Percentiles rank a stretch among this genome's conserved stretches.
Conservation (phyloP, 2,329 filamentous ascomycete species). For the Colletotrichum orbiculare region DNA sequence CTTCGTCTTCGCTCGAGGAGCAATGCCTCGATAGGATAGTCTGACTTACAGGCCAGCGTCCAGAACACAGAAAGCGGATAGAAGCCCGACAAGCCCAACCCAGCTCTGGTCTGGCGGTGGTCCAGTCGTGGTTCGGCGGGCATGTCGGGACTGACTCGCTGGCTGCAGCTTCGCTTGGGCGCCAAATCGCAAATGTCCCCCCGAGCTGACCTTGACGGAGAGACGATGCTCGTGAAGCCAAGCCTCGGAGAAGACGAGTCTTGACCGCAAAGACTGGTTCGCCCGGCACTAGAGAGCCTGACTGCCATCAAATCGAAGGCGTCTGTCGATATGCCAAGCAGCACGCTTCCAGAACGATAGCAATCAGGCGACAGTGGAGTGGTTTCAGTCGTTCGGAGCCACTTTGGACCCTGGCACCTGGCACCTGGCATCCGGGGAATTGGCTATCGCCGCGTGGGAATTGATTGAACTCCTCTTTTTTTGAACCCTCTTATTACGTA, state of each 20-base stretch:
- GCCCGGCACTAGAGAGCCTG: too few species aligned
- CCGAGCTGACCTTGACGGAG: too few species aligned
- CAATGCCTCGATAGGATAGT: too few species aligned
- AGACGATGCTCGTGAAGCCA: too few species aligned
- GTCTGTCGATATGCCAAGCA: not conserved
- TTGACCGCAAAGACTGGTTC: too few species aligned
- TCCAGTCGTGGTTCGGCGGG: not conserved
- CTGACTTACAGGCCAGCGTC: too few species aligned
- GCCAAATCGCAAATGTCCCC: too few species aligned
- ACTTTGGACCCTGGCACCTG: not conserved
- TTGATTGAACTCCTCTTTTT: constrained; percentile 15
- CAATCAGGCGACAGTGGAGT: constrained; percentile 26
- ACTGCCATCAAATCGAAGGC: too few species aligned
- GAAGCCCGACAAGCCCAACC: constrained; percentile 27
- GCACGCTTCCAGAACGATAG: constrained; percentile 17
- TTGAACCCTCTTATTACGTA: constrained; percentile 30
- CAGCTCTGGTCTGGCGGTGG: not conserved
- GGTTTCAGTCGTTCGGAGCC: constrained; percentile 13
- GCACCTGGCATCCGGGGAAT: constrained; percentile 19
- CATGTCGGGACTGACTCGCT: constrained; percentile 26
- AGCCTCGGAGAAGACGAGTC: too few species aligned
- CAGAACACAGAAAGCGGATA: constrained; percentile 24
- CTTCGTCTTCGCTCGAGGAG: not conserved
- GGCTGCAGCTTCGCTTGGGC: constrained; percentile 6
- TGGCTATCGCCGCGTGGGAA: constrained; percentile 14